These are phyloP conservation scores for Solanum pimpinellifolium DNA, from an alignment of 257 asterid genomes.

Conservation along the genomic window DNA sequence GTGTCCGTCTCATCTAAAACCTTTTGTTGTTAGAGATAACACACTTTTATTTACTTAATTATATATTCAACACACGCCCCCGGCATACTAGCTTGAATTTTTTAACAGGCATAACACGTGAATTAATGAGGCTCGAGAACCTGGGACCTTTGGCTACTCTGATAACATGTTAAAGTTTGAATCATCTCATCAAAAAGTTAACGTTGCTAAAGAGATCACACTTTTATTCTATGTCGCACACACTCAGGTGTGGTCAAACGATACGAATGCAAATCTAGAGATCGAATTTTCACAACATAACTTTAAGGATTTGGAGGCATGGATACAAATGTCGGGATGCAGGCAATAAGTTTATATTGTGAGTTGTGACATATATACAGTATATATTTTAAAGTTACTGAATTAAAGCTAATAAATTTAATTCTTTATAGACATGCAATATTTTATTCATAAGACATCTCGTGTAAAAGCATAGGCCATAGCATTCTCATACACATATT, in stretches of 20 bases:
- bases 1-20: neutral
- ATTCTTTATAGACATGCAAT: neutral
- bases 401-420: neutral
- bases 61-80: neutral
- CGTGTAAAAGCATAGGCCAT: neutral
- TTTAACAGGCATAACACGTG: neutral
- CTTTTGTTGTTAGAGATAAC: neutral
- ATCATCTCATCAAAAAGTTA: neutral
- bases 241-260: neutral
- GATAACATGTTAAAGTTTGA: neutral
- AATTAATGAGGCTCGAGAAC: neutral
- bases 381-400: neutral
- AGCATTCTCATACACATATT: neutral
- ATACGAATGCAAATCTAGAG: neutral
- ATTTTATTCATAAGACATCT: neutral
- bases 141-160: neutral
- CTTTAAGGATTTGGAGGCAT: neutral
- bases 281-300: neutral
- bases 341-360: neutral
- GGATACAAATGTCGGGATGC: neutral
- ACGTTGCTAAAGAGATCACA: neutral
- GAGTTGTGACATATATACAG: neutral
- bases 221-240: neutral
- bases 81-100: neutral
- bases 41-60: neutral